Evolutionary conservation across 2,329 filamentous ascomycete genomes (phyloP).

Genomic region (Stemphylium vesicarium): DNA sequence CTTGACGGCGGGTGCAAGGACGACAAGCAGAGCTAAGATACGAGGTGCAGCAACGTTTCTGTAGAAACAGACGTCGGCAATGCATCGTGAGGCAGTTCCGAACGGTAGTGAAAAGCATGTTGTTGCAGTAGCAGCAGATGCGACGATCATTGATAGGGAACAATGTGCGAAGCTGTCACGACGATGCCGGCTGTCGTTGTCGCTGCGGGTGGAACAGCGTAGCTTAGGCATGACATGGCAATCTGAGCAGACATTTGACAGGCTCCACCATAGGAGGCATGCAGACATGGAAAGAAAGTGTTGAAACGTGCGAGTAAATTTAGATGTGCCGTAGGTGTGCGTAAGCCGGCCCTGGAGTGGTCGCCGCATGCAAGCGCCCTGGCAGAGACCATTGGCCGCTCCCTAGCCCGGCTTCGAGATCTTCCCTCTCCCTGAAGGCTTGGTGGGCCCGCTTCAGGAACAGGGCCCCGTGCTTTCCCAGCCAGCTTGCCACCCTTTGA

Average conservation of each 20-base stretch:
- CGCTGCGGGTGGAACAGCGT: not conserved
- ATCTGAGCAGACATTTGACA: conserved; percentile 7
- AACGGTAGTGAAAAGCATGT: not conserved
- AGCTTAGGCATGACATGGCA: conserved; percentile 7
- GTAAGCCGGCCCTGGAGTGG: conserved; percentile 29
- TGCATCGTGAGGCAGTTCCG: not conserved
- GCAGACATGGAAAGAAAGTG: conserved; percentile 1
- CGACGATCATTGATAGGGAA: not conserved
- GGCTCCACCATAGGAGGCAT: conserved; percentile 20
- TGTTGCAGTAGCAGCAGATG: not conserved
- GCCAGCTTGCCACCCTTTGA: conserved; percentile 10
- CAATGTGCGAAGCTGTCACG: not conserved
- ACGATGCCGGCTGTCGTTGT: not conserved
- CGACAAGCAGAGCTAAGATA: conserved; percentile 4
- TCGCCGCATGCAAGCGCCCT: conserved; percentile 32
- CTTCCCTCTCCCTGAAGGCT: conserved; percentile 18
- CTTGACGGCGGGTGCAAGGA: not conserved
- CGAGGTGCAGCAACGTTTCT: conserved; percentile 10
- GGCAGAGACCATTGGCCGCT: conserved; percentile 22
- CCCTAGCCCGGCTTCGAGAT: conserved; percentile 25
- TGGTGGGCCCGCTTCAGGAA: conserved; percentile 18
- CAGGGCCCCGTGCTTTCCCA: conserved; percentile 7
- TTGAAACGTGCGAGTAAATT: conserved; percentile 36
- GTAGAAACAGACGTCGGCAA: conserved; percentile 1
- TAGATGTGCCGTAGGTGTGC: conserved; percentile 24